Evolutionary conservation across 73 alveolate species (phyloP).

Genomic region (Symbiodinium pilosum): DNA sequence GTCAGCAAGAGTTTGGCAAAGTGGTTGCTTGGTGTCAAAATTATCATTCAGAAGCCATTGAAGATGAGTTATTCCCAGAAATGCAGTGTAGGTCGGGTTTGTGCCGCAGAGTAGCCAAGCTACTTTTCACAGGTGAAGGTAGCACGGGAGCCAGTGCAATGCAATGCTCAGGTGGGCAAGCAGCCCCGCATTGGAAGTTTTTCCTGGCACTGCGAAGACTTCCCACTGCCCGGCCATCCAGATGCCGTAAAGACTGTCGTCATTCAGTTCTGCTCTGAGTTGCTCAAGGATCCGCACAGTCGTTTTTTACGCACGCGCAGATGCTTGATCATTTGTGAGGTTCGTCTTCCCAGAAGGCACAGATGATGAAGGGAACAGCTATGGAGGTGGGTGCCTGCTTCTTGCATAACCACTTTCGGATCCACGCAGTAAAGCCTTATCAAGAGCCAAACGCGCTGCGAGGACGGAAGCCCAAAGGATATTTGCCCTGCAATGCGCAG

Average conservation of each 20-base stretch:
- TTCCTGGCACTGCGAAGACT: slow-evolving; percentile 21
- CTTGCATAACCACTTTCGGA: not conserved
- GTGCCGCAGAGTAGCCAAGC: too few species aligned
- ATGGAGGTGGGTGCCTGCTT: not conserved
- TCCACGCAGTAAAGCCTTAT: not conserved
- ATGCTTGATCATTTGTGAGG: too few species aligned
- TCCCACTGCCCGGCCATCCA: slow-evolving; percentile 46
- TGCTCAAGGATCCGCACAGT: not conserved
- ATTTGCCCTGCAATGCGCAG: slow-evolving; percentile 52
- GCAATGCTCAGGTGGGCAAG: slow-evolving; percentile 39
- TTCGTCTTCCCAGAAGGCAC: slow-evolving; percentile 56
- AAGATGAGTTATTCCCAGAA: too few species aligned
- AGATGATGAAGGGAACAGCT: slow-evolving; percentile 40
- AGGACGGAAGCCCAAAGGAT: slow-evolving; percentile 62
- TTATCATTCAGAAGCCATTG: too few species aligned
- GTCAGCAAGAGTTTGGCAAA: slow-evolving; percentile 79
- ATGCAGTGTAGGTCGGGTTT: too few species aligned
- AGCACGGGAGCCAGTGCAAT: too few species aligned
- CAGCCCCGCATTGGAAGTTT: slow-evolving; percentile 62
- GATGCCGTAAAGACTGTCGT: slow-evolving; percentile 15
- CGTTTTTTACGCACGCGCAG: too few species aligned
- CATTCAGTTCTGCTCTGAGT: not conserved
- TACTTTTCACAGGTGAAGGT: too few species aligned
- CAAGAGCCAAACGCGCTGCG: not conserved
- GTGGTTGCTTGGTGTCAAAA: slow-evolving; percentile 40